A percentile compares a stretch with the other conserved stretches of the same genome.
phyloP scores from a whole-genome alignment of 1,139 yeast genomes.

The Casaregolazyma suthepensis region DNA sequence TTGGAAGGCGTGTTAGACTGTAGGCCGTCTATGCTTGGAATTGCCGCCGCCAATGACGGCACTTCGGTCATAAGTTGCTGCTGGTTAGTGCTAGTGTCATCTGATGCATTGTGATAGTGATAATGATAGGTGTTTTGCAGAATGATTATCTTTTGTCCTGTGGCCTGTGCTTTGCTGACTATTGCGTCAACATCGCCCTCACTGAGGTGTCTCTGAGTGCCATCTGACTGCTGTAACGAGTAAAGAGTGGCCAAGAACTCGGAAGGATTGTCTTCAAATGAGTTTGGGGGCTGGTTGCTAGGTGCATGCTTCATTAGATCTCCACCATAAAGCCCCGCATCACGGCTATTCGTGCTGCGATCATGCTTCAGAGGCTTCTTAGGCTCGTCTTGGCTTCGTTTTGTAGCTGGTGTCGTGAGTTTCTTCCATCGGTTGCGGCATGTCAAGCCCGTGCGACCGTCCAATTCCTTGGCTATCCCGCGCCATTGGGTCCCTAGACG shows the following conservation, averaged over 20 bases:
- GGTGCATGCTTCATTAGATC: neutral
- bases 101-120: conserved; percentile 18
- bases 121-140: conserved; percentile 78
- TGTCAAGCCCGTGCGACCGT: conserved; percentile 79
- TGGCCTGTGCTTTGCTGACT: conserved; percentile 52
- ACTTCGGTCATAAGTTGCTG: conserved; percentile 4
- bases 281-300: neutral
- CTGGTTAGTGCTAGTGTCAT: conserved; percentile 5
- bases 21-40: conserved; percentile 2
- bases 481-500: conserved; percentile 89
- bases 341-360: neutral
- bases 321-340: neutral
- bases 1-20: neutral
- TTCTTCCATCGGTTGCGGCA: conserved; percentile 93
- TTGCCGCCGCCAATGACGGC: neutral
- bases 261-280: neutral
- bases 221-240: conserved; percentile 6
- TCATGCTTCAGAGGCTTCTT: neutral
- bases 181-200: conserved; percentile 24
- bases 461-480: conserved; percentile 63
- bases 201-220: conserved; percentile 9
- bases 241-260: neutral
- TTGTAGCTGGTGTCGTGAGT: conserved; percentile 65
- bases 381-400: conserved; percentile 32
- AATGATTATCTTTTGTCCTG: conserved; percentile 58